phyloP scores from a whole-genome alignment of 1,284 basidiomycete genomes.

The Peniophora sp. region DNA sequence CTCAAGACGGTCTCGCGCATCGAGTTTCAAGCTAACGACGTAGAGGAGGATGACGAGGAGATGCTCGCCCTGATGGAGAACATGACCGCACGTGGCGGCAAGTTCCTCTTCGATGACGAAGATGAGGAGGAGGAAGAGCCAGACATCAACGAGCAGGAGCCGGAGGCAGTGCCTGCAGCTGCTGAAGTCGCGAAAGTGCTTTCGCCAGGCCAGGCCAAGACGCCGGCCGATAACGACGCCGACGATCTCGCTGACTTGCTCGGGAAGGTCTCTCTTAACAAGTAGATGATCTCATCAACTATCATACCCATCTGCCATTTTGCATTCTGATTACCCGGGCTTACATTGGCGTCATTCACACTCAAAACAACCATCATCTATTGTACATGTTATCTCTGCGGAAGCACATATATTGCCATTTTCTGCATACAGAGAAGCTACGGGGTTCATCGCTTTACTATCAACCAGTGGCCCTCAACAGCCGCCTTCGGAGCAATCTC shows the following conservation, averaged over 20 bases:
- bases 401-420: not conserved
- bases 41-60: conserved; percentile 74
- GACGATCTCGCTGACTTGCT: conserved; percentile 57
- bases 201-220: conserved; percentile 13
- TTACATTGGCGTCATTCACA: not conserved
- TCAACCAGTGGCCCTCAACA: conserved; percentile 46
- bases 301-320: not conserved
- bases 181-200: not conserved
- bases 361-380: not conserved
- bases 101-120: conserved; percentile 52
- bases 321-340: not conserved
- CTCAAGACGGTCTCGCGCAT: conserved; percentile 53
- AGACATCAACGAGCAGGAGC: conserved; percentile 37
- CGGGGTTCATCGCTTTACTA: conserved; percentile 21
- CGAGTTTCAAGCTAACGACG: conserved; percentile 86
- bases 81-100: conserved; percentile 63
- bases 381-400: not conserved
- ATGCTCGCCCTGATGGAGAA: conserved; percentile 58
- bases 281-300: not conserved
- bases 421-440: not conserved
- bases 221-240: conserved; percentile 28
- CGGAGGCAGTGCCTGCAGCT: conserved; percentile 3
- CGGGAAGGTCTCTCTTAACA: conserved; percentile 40
- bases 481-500: conserved; percentile 37
- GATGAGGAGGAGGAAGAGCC: conserved; percentile 80